Evolutionary conservation across 2,329 filamentous ascomycete genomes (phyloP).

Genomic region (Trichoderma afroharzianum): DNA sequence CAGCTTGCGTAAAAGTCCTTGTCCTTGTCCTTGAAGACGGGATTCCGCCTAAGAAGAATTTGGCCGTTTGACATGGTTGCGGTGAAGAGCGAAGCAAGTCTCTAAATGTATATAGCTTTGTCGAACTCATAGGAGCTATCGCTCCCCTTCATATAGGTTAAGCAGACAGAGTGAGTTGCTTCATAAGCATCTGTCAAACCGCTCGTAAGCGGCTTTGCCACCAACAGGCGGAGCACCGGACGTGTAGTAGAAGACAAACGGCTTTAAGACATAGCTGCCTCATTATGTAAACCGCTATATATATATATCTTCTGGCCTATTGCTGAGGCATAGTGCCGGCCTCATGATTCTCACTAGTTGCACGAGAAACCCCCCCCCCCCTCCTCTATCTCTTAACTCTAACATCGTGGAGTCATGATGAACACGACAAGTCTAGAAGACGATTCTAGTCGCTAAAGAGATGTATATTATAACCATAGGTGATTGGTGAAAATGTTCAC

Average conservation of each 20-base stretch:
- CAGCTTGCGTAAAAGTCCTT: neutral
- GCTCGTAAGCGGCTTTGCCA: neutral
- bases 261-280: neutral
- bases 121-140: neutral
- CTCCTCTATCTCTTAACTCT: no score
- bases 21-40: neutral
- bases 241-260: neutral
- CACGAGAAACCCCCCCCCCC: neutral
- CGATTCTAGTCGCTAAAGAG: no score
- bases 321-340: neutral
- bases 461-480: neutral
- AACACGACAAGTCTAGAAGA: no score
- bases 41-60: neutral
- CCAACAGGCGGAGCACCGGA: neutral
- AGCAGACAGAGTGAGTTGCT: neutral
- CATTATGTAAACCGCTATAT: neutral
- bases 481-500: neutral
- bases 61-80: neutral
- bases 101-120: neutral
- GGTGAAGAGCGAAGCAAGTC: neutral
- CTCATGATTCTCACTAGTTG: neutral
- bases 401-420: no score
- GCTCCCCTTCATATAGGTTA: neutral
- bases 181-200: neutral
- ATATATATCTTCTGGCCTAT: no score